Evolutionary conservation across 2,329 filamentous ascomycete species (phyloP).

Genomic region (Fusarium nelsonii): DNA sequence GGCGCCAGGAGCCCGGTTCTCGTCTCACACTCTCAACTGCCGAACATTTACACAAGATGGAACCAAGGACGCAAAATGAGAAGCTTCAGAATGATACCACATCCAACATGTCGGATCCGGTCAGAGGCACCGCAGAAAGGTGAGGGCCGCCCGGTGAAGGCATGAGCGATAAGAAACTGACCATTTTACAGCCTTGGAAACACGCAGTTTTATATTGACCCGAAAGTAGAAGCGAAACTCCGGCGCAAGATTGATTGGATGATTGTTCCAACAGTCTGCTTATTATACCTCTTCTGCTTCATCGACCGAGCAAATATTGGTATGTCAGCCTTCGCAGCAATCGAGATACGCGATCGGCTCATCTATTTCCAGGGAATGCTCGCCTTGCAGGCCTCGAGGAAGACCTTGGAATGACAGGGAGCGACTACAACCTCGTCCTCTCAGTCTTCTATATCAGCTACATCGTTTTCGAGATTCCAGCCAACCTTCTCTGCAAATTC

Average conservation of each 20-base stretch:
- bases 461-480: conserved; percentile 74
- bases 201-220: conserved; percentile 16
- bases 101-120: conserved; percentile 11
- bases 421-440: conserved; percentile 73
- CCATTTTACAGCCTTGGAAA: conserved; percentile 7
- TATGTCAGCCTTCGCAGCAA: not conserved
- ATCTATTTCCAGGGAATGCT: conserved; percentile 29
- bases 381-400: conserved; percentile 34
- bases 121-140: not conserved
- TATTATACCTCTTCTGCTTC: conserved; percentile 73
- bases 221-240: conserved; percentile 20
- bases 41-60: not conserved
- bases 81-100: conserved; percentile 20
- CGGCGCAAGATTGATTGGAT: conserved; percentile 32
- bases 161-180: not conserved
- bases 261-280: conserved; percentile 27
- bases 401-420: conserved; percentile 52
- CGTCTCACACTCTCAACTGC: not conserved
- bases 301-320: conserved; percentile 64
- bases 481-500: conserved; percentile 72
- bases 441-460: conserved; percentile 75
- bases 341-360: rapidly evolving
- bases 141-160: not conserved
- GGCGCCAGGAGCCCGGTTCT: not conserved
- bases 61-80: conserved; percentile 2